Evolutionary conservation across 208 protist species (phyloP), one percentile per base, ranked within the genome.

Genomic region (Trypanosoma theileri): DNA sequence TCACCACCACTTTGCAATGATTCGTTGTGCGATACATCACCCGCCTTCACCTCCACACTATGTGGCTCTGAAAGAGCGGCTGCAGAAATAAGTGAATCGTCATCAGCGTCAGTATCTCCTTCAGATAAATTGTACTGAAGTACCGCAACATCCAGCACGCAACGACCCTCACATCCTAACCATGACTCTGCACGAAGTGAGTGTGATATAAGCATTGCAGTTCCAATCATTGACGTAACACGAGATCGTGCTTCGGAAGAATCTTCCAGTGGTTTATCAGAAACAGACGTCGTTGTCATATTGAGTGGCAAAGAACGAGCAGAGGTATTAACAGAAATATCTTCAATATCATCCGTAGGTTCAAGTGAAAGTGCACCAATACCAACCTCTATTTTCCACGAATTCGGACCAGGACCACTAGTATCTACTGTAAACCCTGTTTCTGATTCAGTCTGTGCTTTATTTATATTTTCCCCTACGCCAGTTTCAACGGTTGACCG

Each of bases 131-230:
- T 31, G 48, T 3, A 53, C 19, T 16, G 40, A 48, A 45, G 59
- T 31, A 75, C 55, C 6, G 48, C 45, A 42, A 75, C 28, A 64
- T 82, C 71, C 9, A 71, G 19, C 3, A 62, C 46, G 17, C 62
- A 63, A 22, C 77, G 65, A 19, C 40, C 44, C 48, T 66, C 63
- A 4, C 52, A 41, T 54, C 59, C 46, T 19, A 75, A 61, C 21
- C 19, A 51, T 10, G 26, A 59, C 41, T 88, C 73, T n/a, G 70
- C 65, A 16, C 62, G 28, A 13, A 71, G 53, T 35, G 77, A 81
- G 8, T 66, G 70, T n/a, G 50, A 42, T 21, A 51, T 46, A 19
- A 88, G 48, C 51, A 73, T 63, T 9, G 70, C 75, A 26, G 70
- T 77, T 35, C 84, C 82, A 26, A 57, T 54, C 61, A 69, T 66